A percentile compares a stretch with the other conserved stretches of the same genome.
These are phyloP conservation scores for Solanum pennellii DNA, from an alignment of 257 asterid species.

Conservation along the genomic window DNA sequence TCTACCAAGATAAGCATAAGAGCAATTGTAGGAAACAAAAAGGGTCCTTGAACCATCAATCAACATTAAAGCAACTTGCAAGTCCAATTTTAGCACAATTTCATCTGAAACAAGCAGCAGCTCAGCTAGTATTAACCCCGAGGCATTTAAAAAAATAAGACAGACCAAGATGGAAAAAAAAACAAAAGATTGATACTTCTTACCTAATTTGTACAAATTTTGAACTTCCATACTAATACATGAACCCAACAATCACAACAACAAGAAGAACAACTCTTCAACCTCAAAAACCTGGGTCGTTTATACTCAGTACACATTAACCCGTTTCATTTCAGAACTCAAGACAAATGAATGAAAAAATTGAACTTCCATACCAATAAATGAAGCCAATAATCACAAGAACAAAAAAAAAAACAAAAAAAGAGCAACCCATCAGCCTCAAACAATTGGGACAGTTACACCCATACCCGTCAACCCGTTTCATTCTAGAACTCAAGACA, in stretches of 20 bases:
- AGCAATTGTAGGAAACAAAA: not conserved
- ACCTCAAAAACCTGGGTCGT: not conserved
- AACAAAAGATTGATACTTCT: not conserved
- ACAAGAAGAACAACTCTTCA: not conserved
- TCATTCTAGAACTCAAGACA: not conserved
- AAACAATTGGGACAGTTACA: not conserved
- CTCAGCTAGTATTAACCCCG: not conserved
- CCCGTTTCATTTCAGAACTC: not conserved
- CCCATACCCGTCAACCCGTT: not conserved
- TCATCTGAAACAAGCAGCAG: not conserved
- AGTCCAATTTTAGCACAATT: not conserved
- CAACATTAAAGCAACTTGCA: not conserved
- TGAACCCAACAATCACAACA: not conserved
- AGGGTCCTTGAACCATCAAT: not conserved
- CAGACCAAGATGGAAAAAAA: not conserved
- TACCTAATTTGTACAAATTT: not conserved
- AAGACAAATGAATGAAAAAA: not conserved
- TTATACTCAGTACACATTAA: not conserved
- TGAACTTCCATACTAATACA: not conserved
- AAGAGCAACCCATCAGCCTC: not conserved
- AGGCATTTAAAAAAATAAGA: not conserved
- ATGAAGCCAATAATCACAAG: not conserved
- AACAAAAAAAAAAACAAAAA: not conserved
- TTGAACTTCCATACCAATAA: not conserved
- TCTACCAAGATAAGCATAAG: not conserved